Conservation (phyloP, 345 rosid genomes). For the Hibiscus mutabilis region DNA sequence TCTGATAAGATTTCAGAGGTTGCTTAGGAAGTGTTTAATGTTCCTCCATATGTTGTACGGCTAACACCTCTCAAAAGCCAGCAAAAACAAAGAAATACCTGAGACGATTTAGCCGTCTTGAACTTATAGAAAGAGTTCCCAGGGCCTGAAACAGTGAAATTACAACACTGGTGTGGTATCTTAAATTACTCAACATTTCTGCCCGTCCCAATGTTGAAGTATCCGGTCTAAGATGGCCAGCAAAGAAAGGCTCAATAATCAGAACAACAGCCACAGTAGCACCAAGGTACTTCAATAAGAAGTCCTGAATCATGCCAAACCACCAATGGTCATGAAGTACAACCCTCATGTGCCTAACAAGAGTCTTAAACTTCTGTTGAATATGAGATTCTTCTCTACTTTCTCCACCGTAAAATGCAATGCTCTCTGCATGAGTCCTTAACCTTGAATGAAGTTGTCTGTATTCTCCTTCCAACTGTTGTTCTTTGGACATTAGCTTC, state of each 20-base stretch:
- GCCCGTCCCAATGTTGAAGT: slow-evolving; percentile 93
- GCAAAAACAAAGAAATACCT: slow-evolving; percentile 43
- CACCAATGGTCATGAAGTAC: slow-evolving; percentile 99
- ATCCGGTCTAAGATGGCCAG: slow-evolving; percentile 88
- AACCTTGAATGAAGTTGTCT: slow-evolving; percentile 91
- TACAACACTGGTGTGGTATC: slow-evolving; percentile 98
- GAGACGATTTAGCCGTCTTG: slow-evolving; percentile 87
- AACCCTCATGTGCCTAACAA: slow-evolving; percentile 58
- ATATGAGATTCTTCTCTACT: slow-evolving; percentile 84
- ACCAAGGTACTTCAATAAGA: slow-evolving; percentile 90
- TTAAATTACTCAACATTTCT: slow-evolving; percentile 93
- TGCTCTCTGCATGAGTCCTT: slow-evolving; percentile 98
- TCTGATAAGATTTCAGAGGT: neutral
- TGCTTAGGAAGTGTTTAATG: neutral
- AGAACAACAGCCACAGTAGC: slow-evolving; percentile 96
- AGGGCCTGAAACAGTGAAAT: slow-evolving; percentile 83
- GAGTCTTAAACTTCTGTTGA: slow-evolving; percentile 73
- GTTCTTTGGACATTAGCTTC: slow-evolving; percentile 86
- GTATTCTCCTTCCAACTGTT: slow-evolving; percentile 98
- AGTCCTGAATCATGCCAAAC: slow-evolving; percentile 99
- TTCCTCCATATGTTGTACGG: neutral
- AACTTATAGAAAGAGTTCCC: slow-evolving; percentile 91
- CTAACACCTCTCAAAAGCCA: neutral
- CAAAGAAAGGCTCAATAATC: slow-evolving; percentile 94
- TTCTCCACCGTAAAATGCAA: slow-evolving; percentile 98